phyloP scores from a whole-genome alignment of 2,329 filamentous ascomycete genomes.

The Fusarium transvaalense region DNA sequence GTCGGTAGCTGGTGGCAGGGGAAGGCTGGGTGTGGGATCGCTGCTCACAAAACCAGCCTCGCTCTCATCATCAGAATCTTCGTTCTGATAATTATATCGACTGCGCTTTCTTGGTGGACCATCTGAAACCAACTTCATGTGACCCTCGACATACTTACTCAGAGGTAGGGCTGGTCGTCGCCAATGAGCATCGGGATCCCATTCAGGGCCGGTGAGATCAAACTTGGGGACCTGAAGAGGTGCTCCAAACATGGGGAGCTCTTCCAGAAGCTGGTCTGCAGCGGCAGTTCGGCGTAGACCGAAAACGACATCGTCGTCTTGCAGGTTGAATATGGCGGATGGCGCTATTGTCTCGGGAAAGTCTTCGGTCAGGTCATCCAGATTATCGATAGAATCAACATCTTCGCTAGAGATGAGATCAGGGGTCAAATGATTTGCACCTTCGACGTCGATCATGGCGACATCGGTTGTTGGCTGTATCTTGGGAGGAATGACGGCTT shows the following conservation, averaged over 20 bases:
- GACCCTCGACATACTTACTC: constrained; percentile 87
- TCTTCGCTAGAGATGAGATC: constrained; percentile 76
- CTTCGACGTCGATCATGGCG: constrained; percentile 52
- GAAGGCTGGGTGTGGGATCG: constrained; percentile 58
- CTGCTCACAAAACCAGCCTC: constrained; percentile 69
- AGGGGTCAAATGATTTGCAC: constrained; percentile 69
- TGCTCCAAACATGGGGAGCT: constrained; percentile 83
- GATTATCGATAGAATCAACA: constrained; percentile 66
- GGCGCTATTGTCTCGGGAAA: constrained; percentile 70
- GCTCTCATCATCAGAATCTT: constrained; percentile 73
- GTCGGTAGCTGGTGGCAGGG: constrained; percentile 75
- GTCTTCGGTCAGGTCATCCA: constrained; percentile 56
- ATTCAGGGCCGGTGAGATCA: constrained; percentile 68
- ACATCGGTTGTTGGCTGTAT: constrained; percentile 49
- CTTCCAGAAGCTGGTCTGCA: constrained; percentile 80
- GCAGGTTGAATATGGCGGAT: constrained; percentile 85
- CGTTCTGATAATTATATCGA: constrained; percentile 83
- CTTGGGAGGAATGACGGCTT: constrained; percentile 63
- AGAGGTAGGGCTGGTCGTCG: constrained; percentile 82
- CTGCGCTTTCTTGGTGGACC: constrained; percentile 80
- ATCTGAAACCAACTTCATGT: constrained; percentile 76
- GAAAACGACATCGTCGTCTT: constrained; percentile 85
- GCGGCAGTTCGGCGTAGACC: constrained; percentile 79
- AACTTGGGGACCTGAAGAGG: constrained; percentile 69
- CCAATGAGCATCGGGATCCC: constrained; percentile 78